These are phyloP conservation scores for Wickerhamiella kurtzmanii DNA, from an alignment of 805 yeast species.

Conservation along the genomic window DNA sequence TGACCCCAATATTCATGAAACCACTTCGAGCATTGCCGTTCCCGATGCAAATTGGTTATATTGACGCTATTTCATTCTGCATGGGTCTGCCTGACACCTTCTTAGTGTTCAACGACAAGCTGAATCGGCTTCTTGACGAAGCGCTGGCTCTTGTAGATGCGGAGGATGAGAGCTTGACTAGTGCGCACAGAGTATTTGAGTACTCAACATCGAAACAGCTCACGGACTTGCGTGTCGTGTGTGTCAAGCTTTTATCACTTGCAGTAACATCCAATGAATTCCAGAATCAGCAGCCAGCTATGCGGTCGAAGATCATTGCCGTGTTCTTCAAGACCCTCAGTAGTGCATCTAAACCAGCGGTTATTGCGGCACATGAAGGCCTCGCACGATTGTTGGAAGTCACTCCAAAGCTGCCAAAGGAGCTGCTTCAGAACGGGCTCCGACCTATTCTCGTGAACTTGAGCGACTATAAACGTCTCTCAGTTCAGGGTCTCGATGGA, in stretches of 20 bases:
- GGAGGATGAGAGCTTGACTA: conserved; percentile 88
- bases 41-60: conserved; percentile 97
- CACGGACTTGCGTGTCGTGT: conserved; percentile 75
- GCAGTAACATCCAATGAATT: conserved; percentile 80
- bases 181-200: conserved; percentile 73
- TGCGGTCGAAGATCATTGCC: conserved; percentile 74
- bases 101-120: conserved; percentile 75
- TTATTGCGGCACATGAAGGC: conserved; percentile 88
- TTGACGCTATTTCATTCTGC: conserved; percentile 93
- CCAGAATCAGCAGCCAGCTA: conserved; percentile 42
- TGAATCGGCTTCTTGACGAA: conserved; percentile 71
- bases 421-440: conserved; percentile 83
- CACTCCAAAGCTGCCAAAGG: conserved; percentile 75
- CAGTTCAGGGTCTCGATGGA: conserved; percentile 84
- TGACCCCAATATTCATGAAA: conserved; percentile 92
- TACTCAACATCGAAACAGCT: conserved; percentile 80
- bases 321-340: conserved; percentile 90
- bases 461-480: conserved; percentile 82
- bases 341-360: conserved; percentile 70
- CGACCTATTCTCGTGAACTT: conserved; percentile 92
- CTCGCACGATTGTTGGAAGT: conserved; percentile 70
- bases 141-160: conserved; percentile 94
- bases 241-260: conserved; percentile 67
- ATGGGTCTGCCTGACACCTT: conserved; percentile 68
- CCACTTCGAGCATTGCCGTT: conserved; percentile 94